Percentiles rank a stretch among this genome's conserved stretches.
Evolutionary conservation across 2,329 filamentous ascomycete species (phyloP).

Genomic region (Ascochyta lentis): DNA sequence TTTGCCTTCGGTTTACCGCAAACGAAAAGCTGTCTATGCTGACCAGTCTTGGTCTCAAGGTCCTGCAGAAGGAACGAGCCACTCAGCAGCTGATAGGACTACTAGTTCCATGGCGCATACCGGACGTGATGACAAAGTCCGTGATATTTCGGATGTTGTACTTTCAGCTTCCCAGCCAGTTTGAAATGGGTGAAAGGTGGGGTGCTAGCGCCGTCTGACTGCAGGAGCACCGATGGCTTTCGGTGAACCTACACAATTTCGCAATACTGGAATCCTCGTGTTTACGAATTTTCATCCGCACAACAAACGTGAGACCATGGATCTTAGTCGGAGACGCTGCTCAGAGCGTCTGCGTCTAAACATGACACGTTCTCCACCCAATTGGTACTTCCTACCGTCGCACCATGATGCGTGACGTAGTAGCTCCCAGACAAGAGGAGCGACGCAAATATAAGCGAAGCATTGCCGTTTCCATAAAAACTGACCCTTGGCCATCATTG

Average conservation of each 20-base stretch:
- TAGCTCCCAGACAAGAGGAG: background rate
- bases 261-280: background rate
- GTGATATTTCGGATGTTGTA: background rate
- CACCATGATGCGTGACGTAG: constrained; percentile 12
- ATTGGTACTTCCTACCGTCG: background rate
- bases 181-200: background rate
- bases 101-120: background rate
- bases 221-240: constrained; percentile 1
- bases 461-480: background rate
- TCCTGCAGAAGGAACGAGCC: no score
- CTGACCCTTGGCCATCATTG: background rate
- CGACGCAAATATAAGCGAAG: background rate
- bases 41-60: no score
- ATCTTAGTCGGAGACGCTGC: no score
- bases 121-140: constrained; percentile 1
- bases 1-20: no score
- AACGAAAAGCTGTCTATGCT: no score
- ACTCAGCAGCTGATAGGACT: background rate
- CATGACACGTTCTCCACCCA: background rate
- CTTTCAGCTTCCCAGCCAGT: no score
- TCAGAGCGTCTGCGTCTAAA: background rate
- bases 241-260: background rate
- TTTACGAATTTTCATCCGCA: background rate
- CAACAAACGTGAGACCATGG: no score
- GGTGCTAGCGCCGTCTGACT: background rate